These are phyloP conservation scores for Ceratocystiopsis brevicomis DNA, from an alignment of 2,329 filamentous ascomycete genomes.

Conservation along the genomic window DNA sequence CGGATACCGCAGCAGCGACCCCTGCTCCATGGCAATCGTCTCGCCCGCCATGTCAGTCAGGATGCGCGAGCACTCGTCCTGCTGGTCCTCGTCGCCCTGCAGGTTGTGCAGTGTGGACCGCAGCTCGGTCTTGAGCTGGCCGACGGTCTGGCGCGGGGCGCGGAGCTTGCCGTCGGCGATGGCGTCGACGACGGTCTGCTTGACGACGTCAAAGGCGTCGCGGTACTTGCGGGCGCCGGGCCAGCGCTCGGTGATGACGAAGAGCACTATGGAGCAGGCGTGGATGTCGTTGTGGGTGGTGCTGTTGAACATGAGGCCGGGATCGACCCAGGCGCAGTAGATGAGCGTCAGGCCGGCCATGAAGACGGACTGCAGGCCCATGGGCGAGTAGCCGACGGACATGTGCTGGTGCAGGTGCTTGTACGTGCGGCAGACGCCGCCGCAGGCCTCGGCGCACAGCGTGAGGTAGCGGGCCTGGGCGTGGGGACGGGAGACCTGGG, in stretches of 20 bases:
- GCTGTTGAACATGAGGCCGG: background rate
- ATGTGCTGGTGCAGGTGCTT: slow-evolving; percentile 4
- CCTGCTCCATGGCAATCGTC: background rate
- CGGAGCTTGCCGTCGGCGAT: slow-evolving; percentile 13
- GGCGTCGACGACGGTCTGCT: slow-evolving; percentile 11
- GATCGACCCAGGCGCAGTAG: slow-evolving; percentile 2
- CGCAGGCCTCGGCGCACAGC: slow-evolving; percentile 3
- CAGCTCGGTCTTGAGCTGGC: background rate
- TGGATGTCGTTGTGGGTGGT: background rate
- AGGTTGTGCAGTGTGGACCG: background rate
- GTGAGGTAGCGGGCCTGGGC: no score
- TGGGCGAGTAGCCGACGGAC: slow-evolving; percentile 3
- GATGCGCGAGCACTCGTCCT: slow-evolving; percentile 1
- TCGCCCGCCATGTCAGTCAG: slow-evolving; percentile 1
- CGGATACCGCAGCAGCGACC: background rate
- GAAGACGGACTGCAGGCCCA: slow-evolving; percentile 6
- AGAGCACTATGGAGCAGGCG: slow-evolving; percentile 15
- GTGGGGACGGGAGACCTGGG: no score
- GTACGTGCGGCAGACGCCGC: slow-evolving; percentile 6
- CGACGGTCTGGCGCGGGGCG: background rate
- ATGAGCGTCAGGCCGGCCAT: slow-evolving; percentile 6
- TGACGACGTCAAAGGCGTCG: slow-evolving; percentile 16
- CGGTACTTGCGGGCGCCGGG: slow-evolving; percentile 16
- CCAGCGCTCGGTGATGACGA: slow-evolving; percentile 16
- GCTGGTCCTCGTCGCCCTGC: slow-evolving; percentile 2